Conservation (phyloP, 805 yeast genomes). For the Yarrowia sp. region DNA sequence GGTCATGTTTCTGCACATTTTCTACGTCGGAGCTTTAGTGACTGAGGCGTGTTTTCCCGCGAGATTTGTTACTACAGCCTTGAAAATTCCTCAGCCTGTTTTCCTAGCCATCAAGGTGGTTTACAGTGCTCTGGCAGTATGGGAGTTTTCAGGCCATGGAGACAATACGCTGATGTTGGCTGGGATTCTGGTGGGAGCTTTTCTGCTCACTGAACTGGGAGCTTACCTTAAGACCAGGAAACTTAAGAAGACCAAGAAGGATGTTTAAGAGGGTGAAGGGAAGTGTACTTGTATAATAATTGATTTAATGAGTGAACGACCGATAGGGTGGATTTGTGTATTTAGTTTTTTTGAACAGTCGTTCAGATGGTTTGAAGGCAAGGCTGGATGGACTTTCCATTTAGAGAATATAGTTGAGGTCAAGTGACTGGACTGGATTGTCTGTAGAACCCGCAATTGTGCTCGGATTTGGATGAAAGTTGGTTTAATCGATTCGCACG, state of each 20-base stretch:
- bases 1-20: background rate
- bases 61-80: background rate
- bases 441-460: too few species aligned
- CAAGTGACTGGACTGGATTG: too few species aligned
- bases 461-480: too few species aligned
- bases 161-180: background rate
- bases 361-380: too few species aligned
- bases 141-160: conserved; percentile 2
- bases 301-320: too few species aligned
- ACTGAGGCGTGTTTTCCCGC: conserved; percentile 1
- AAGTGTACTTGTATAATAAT: background rate
- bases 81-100: background rate
- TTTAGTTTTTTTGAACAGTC: too few species aligned
- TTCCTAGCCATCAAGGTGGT: background rate
- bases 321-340: too few species aligned
- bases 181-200: background rate
- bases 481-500: too few species aligned
- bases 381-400: too few species aligned
- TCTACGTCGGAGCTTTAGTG: background rate
- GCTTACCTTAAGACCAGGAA: background rate
- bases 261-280: background rate
- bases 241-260: background rate
- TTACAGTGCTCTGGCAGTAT: background rate
- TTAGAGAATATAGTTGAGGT: too few species aligned
- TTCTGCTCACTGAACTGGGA: background rate